Evolutionary conservation across 108 stramenopile genomes (phyloP), one percentile per base, ranked within the genome.

Genomic region (Epithemia pelagica): DNA sequence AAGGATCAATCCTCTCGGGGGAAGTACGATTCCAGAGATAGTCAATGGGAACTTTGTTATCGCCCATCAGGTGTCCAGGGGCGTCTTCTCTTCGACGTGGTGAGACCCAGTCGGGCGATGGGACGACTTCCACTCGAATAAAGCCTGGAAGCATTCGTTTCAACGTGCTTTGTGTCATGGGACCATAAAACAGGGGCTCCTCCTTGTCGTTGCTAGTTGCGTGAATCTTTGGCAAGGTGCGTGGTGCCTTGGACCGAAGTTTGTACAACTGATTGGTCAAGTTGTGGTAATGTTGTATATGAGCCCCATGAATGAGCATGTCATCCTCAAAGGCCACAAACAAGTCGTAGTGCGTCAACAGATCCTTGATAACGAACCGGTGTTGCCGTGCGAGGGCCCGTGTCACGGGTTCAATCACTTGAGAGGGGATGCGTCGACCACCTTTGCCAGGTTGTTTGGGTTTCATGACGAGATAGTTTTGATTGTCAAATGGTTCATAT

Each of bases 321-420:
- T 92, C 91, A 67, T 92, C 91, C 65, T 92, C 88, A 77, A 89
- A 92, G 1, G 78, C 78, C 30, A 77, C 59, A 62, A 89, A 89
- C 65, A 87, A 69, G 62, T 92, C 90, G 67, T 89, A 92, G 27
- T 86, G 77, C 58, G 67, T 37, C 8, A 89, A 66, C 68, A 86
- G 84, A 64, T 92, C 91, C 58, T 82, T 78, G 62, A 92, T 74
- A 26, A 92, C 88, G 61, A 67, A 89, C 32, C 91, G 82, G 75
- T 92, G 91, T 62, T 92, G 91, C 52, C 91, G 78, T 61, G 82
- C 82, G 61, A 92, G 63, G 18, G 78, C 83, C 63, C 87, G 77
- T 21, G 88, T 76, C 22, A 25, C 54, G 18, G 27, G 5, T 46
- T 5, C 15, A 10, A 46, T 46, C 37, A 15, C 15, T 5, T 5